Percentiles rank a stretch among this genome's conserved stretches.
Conservation (phyloP, 768 basidiomycete species). For the Kwoniella sp. region DNA sequence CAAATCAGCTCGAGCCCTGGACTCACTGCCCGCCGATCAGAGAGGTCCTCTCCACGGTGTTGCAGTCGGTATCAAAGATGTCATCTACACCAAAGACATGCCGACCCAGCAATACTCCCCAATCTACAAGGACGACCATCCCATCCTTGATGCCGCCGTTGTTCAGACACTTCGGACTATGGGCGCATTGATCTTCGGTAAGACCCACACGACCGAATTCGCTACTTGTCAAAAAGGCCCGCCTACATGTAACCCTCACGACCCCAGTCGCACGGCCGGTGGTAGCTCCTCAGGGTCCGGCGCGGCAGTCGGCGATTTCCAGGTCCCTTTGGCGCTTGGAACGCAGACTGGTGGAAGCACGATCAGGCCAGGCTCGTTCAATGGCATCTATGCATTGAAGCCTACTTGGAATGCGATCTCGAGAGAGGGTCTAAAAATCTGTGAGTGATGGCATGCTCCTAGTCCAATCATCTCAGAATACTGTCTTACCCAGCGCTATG, state of each 20-base stretch:
- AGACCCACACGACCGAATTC: conserved; percentile 51
- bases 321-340: conserved; percentile 23
- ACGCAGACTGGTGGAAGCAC: conserved; percentile 31
- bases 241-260: conserved; percentile 27
- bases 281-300: conserved; percentile 28
- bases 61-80: conserved; percentile 49
- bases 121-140: conserved; percentile 35
- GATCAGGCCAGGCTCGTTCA: conserved; percentile 26
- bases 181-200: conserved; percentile 46
- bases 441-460: too few relatives aligned
- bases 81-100: conserved; percentile 37
- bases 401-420: conserved; percentile 30
- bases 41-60: conserved; percentile 47
- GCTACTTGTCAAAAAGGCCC: conserved; percentile 28
- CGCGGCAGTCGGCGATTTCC: conserved; percentile 27
- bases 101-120: conserved; percentile 43
- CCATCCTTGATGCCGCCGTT: conserved; percentile 38
- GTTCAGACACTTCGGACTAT: conserved; percentile 33
- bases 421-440: conserved; percentile 27
- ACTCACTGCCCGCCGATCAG: conserved; percentile 31
- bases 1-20: conserved; percentile 31
- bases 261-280: conserved; percentile 18
- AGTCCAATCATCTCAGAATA: neutral
- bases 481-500: neutral
- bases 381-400: conserved; percentile 23